phyloP scores from a whole-genome alignment of 106 monocot species.

The Agapanthus africanus region DNA sequence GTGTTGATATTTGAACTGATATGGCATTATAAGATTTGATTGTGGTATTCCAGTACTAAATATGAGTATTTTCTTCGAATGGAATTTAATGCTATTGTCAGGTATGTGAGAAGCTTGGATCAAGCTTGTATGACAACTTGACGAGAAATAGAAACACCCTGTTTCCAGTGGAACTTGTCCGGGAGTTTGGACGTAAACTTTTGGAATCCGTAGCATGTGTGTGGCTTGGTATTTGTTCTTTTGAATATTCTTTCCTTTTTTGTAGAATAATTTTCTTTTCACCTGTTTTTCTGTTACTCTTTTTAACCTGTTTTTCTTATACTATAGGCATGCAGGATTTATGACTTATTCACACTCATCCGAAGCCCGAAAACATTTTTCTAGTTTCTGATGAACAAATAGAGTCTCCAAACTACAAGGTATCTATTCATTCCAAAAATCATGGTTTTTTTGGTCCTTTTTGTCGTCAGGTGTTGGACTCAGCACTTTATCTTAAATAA shows the following conservation, averaged over 20 bases:
- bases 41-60: too few relatives aligned
- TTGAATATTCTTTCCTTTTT: conserved; percentile 13
- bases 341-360: conserved; percentile 93
- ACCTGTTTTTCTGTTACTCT: conserved; percentile 19
- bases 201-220: conserved; percentile 99
- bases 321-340: conserved; percentile 98
- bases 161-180: conserved; percentile 95
- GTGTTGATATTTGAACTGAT: too few relatives aligned
- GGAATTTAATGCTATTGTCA: conserved; percentile 74
- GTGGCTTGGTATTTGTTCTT: conserved; percentile 23
- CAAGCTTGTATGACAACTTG: conserved; percentile 96
- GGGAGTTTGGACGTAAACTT: conserved; percentile 94
- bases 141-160: conserved; percentile 91
- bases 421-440: conserved; percentile 11
- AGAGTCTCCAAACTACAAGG: conserved; percentile 81
- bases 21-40: too few relatives aligned
- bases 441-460: conserved; percentile 17
- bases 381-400: conserved; percentile 76
- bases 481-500: conserved; percentile 35
- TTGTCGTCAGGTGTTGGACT: conserved; percentile 32
- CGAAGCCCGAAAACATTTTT: conserved; percentile 99
- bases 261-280: conserved; percentile 14
- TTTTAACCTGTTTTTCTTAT: too few relatives aligned
- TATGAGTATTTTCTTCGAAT: conserved; percentile 48
- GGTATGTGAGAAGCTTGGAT: conserved; percentile 99